These are phyloP conservation scores for Metarhizium anisopliae DNA, from an alignment of 2,329 filamentous ascomycete genomes.

Conservation along the genomic window DNA sequence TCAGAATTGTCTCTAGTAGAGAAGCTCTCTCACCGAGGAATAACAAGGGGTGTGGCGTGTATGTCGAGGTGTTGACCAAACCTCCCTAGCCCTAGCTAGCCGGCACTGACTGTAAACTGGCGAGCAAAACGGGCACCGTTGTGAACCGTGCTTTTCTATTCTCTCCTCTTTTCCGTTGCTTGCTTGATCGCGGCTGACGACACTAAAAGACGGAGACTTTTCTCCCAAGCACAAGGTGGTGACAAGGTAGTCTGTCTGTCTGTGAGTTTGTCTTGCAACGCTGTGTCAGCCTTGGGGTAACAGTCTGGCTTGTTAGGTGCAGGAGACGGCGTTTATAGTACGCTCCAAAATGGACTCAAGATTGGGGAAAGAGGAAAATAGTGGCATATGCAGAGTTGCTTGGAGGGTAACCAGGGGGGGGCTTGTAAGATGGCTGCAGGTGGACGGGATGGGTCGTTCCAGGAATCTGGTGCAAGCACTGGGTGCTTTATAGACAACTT, in stretches of 20 bases:
- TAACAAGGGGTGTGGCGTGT: neutral
- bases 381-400: neutral
- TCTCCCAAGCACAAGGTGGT: neutral
- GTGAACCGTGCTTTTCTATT: neutral
- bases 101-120: neutral
- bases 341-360: neutral
- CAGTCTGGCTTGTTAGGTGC: neutral
- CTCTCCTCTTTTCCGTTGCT: neutral
- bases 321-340: neutral
- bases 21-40: neutral
- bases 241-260: neutral
- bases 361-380: neutral
- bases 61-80: neutral
- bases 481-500: constrained; percentile 4
- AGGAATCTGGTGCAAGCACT: constrained; percentile 2
- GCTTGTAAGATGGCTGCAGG: neutral
- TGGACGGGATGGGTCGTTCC: neutral
- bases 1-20: too few species aligned
- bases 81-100: too few species aligned
- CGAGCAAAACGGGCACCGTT: neutral
- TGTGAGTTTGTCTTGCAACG: neutral
- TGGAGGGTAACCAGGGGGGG: neutral
- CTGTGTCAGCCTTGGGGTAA: neutral
- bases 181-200: neutral
- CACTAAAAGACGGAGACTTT: neutral